Percentiles rank a stretch among this genome's conserved stretches.
Evolutionary conservation across 257 asterid species (phyloP).

Genomic region (Henckelia pumila): DNA sequence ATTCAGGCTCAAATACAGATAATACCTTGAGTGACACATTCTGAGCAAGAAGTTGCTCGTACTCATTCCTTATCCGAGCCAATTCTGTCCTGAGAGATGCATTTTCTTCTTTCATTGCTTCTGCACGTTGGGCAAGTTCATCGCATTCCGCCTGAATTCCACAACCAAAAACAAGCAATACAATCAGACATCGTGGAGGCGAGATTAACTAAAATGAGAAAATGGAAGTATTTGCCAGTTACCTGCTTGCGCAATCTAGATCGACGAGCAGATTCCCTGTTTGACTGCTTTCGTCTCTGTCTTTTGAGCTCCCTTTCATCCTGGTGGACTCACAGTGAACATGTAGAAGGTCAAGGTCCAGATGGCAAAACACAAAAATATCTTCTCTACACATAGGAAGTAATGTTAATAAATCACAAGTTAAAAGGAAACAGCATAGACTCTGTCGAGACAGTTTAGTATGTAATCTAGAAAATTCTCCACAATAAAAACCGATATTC

Average conservation of each 20-base stretch:
- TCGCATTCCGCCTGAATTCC: conserved; percentile 86
- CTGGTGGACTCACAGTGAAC: conserved; percentile 44
- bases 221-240: conserved; percentile 7
- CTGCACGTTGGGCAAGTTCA: conserved; percentile 89
- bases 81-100: conserved; percentile 77
- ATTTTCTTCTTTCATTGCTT: conserved; percentile 72
- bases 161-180: conserved; percentile 21
- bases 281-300: conserved; percentile 83
- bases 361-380: not conserved
- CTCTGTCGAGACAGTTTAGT: not conserved
- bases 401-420: not conserved
- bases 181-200: conserved; percentile 7
- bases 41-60: conserved; percentile 71
- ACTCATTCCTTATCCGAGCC: conserved; percentile 64
- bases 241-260: conserved; percentile 92
- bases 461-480: not conserved
- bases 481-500: not conserved
- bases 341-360: conserved; percentile 15
- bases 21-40: conserved; percentile 87
- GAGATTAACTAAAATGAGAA: not conserved
- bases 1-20: not conserved
- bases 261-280: conserved; percentile 85
- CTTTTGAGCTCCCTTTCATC: conserved; percentile 86
- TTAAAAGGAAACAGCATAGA: not conserved
- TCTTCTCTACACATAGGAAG: not conserved